These are phyloP conservation scores for Lojkania enalia DNA, from an alignment of 2,329 filamentous ascomycete species.

Conservation along the genomic window DNA sequence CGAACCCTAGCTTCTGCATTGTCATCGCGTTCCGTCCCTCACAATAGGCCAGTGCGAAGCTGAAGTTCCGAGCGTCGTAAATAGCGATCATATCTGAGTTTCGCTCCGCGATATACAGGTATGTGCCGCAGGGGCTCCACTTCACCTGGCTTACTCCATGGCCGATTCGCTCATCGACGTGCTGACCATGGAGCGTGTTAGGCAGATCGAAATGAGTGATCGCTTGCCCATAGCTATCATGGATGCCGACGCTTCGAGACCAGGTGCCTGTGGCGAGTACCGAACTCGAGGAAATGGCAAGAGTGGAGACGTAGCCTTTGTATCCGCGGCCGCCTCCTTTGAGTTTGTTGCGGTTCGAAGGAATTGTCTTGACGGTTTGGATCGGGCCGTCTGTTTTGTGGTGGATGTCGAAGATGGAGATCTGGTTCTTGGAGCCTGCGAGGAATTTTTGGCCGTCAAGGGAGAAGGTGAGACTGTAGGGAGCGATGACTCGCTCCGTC, in stretches of 20 bases:
- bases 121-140: conserved; percentile 62
- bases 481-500: conserved; percentile 60
- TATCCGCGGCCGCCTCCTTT: conserved; percentile 54
- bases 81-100: conserved; percentile 59
- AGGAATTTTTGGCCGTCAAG: conserved; percentile 57
- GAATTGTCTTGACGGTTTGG: conserved; percentile 49
- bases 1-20: conserved; percentile 60
- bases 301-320: conserved; percentile 59
- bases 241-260: conserved; percentile 57
- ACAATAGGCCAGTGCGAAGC: conserved; percentile 56
- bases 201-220: conserved; percentile 56
- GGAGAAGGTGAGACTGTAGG: conserved; percentile 59
- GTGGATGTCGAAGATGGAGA: conserved; percentile 60
- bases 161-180: conserved; percentile 39
- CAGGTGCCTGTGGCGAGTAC: conserved; percentile 61
- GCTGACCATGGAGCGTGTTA: no score
- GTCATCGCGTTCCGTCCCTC: conserved; percentile 49
- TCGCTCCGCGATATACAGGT: conserved; percentile 62
- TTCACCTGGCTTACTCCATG: conserved; percentile 58
- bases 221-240: conserved; percentile 52
- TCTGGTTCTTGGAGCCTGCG: conserved; percentile 57
- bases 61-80: conserved; percentile 62
- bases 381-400: conserved; percentile 53
- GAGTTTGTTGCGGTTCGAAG: conserved; percentile 48
- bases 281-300: conserved; percentile 48